Evolutionary conservation across 2,329 filamentous ascomycete genomes (phyloP).

Genomic region (Orbilia blumenaviensis): DNA sequence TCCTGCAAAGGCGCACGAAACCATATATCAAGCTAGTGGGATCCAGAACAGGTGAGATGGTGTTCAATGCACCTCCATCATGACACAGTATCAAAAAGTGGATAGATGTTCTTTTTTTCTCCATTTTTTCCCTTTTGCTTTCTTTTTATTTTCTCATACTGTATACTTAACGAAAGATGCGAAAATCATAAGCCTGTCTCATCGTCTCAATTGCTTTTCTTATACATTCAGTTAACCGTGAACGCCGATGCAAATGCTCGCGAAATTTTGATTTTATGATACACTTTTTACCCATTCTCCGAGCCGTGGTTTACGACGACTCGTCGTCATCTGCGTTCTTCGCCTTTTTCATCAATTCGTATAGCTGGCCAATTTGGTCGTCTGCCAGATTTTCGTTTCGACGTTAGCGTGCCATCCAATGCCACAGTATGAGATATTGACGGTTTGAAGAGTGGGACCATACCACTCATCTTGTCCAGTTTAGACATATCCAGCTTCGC

Average conservation of each 20-base stretch:
- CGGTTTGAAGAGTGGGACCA: conserved; percentile 59
- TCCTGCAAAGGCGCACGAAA: neutral
- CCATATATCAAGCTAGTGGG: conserved; percentile 36
- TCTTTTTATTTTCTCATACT: neutral
- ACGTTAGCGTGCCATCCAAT: neutral
- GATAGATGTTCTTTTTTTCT: conserved; percentile 26
- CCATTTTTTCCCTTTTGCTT: neutral
- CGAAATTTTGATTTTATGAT: neutral
- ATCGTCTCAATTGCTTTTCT: neutral
- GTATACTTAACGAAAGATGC: conserved; percentile 13
- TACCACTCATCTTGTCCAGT: conserved; percentile 93
- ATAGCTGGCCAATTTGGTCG: conserved; percentile 90
- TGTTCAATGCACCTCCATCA: neutral
- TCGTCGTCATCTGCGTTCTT: conserved; percentile 20
- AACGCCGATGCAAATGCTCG: conserved; percentile 15
- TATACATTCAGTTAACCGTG: neutral
- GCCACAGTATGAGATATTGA: neutral
- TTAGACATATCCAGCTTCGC: conserved; percentile 84
- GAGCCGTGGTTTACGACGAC: neutral
- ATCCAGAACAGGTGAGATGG: neutral
- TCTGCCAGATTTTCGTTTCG: conserved; percentile 67
- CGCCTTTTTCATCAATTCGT: conserved; percentile 77
- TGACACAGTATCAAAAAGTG: conserved; percentile 25
- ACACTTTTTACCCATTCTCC: neutral
- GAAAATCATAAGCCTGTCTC: neutral